phyloP scores from a whole-genome alignment of 1,284 basidiomycete genomes.

The Fomitopsis schrenkii region DNA sequence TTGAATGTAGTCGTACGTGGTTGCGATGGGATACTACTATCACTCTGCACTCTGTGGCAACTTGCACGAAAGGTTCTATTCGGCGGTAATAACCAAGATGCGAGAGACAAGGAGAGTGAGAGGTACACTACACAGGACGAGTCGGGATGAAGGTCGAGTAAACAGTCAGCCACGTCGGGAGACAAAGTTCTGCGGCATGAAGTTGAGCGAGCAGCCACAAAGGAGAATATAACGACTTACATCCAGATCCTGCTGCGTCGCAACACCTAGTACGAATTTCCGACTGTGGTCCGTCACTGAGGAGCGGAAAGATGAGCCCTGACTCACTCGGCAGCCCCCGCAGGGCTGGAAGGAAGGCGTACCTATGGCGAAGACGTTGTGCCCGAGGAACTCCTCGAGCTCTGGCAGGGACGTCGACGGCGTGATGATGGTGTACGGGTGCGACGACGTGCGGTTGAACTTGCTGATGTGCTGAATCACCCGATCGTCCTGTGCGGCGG shows the following conservation, averaged over 20 bases:
- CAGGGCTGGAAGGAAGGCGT: conserved; percentile 13
- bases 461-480: conserved; percentile 68
- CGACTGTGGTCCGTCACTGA: conserved; percentile 78
- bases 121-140: not conserved
- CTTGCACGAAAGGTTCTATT: not conserved
- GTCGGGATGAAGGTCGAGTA: too few species aligned
- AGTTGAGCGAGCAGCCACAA: not conserved
- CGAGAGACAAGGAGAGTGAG: not conserved
- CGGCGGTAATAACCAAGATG: not conserved
- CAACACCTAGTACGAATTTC: conserved; percentile 85
- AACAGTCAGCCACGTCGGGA: conserved; percentile 44
- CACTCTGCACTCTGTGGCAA: not conserved
- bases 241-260: conserved; percentile 77
- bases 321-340: too few species aligned
- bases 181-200: conserved; percentile 43
- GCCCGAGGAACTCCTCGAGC: conserved; percentile 69
- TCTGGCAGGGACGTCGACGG: conserved; percentile 74
- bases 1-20: not conserved
- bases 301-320: not conserved
- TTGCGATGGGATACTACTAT: too few species aligned
- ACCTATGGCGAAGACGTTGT: conserved; percentile 79
- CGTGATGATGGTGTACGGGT: conserved; percentile 77
- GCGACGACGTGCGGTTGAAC: conserved; percentile 65
- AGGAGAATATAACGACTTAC: conserved; percentile 26
- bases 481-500: conserved; percentile 49